A percentile compares a stretch with the other conserved stretches of the same genome.
These are phyloP conservation scores for Verticillium dahliae DNA, from an alignment of 2,329 filamentous ascomycete species.

Conservation along the genomic window DNA sequence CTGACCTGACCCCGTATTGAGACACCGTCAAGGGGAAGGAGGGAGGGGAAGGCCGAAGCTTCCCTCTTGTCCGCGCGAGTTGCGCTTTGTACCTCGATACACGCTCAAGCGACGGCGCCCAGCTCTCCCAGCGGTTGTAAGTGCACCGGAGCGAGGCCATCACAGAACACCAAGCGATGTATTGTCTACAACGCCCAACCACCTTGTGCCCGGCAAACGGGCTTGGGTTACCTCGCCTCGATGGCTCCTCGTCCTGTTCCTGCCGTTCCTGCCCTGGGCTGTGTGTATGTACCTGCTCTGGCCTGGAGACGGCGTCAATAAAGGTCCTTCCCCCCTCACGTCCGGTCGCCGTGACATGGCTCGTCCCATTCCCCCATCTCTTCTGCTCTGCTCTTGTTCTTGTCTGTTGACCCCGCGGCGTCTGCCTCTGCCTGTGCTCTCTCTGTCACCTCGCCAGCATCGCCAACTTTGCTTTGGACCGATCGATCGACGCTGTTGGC, in stretches of 20 bases:
- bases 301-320: neutral
- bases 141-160: no score
- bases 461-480: neutral
- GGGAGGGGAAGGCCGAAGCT: neutral
- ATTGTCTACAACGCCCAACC: neutral
- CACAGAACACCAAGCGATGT: neutral
- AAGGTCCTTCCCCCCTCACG: neutral
- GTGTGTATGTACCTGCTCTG: neutral
- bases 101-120: neutral
- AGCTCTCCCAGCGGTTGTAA: neutral
- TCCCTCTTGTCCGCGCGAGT: neutral
- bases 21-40: neutral
- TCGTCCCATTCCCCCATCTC: neutral
- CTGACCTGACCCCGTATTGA: neutral
- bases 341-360: neutral
- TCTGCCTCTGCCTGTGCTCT: neutral
- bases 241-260: neutral
- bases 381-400: neutral
- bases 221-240: neutral
- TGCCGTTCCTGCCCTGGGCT: neutral
- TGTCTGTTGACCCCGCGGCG: neutral
- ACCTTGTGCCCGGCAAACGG: neutral
- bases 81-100: neutral
- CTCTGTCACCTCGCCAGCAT: neutral
- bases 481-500: neutral